Conservation (phyloP, 2,329 filamentous ascomycete species). For the Fusarium drepaniforme region DNA sequence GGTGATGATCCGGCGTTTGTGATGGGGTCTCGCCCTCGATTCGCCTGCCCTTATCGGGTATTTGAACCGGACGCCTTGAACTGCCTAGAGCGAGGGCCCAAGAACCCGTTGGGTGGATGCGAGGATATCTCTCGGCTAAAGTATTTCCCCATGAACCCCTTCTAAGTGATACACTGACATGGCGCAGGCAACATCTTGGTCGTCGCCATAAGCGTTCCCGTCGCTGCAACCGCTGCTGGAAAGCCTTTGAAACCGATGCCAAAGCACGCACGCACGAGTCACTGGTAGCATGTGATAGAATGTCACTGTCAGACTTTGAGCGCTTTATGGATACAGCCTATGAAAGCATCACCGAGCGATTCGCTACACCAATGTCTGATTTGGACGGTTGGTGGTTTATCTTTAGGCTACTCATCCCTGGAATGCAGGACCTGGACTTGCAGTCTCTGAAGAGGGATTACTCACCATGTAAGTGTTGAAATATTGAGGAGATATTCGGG, state of each 20-base stretch:
- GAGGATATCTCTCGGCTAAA: slow-evolving; percentile 1
- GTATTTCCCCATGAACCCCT: not conserved
- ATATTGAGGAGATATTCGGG: not conserved
- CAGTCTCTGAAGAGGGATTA: not conserved
- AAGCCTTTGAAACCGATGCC: not conserved
- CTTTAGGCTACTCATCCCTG: slow-evolving; percentile 1
- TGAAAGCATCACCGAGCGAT: not conserved
- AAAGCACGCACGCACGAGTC: not conserved
- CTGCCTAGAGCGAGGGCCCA: not conserved
- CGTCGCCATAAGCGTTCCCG: slow-evolving; percentile 3
- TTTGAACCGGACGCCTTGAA: not conserved
- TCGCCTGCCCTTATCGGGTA: not conserved
- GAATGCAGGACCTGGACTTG: not conserved
- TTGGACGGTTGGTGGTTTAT: slow-evolving; percentile 1
- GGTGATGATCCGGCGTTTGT: not conserved
- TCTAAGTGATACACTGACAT: not conserved
- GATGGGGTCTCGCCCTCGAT: not conserved
- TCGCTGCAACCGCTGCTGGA: not conserved
- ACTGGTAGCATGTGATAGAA: not conserved
- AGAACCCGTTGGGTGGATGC: not conserved
- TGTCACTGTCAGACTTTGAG: not conserved
- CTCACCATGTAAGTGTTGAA: not conserved
- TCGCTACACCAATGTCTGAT: not conserved
- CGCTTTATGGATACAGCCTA: not conserved
- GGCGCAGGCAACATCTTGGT: not conserved